phyloP scores from a whole-genome alignment of 2,329 filamentous ascomycete species.

The Cladophialophora chaetospira region DNA sequence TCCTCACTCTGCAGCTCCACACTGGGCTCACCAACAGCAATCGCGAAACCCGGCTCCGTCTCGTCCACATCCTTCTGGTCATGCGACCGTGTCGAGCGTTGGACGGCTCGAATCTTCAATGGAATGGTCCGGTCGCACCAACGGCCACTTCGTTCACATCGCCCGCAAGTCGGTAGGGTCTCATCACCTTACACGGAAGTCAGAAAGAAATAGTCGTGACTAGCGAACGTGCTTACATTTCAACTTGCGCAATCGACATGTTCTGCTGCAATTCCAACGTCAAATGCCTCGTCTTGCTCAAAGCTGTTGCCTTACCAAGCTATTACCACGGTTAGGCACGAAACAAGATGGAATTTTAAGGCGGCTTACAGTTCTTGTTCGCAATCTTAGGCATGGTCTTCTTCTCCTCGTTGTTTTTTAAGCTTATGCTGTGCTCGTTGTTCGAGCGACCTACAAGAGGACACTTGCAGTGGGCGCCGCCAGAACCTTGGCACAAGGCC shows the following conservation, averaged over 20 bases:
- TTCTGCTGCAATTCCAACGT: constrained; percentile 12
- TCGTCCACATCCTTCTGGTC: neutral
- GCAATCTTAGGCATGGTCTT: constrained; percentile 10
- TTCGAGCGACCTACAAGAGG: too few relatives aligned
- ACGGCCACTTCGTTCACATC: constrained; percentile 13
- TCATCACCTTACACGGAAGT: constrained; percentile 48
- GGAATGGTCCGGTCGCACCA: constrained; percentile 18
- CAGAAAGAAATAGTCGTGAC: neutral
- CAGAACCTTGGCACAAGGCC: too few relatives aligned
- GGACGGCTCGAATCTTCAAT: constrained; percentile 15
- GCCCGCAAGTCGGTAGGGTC: constrained; percentile 12
- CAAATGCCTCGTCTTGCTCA: neutral
- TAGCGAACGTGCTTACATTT: constrained; percentile 13
- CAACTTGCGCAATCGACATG: constrained; percentile 18
- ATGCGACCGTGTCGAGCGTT: too few relatives aligned
- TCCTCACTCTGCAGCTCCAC: constrained; percentile 9
- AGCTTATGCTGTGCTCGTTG: too few relatives aligned
- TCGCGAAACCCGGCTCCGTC: neutral
- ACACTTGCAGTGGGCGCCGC: too few relatives aligned
- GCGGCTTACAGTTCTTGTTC: constrained; percentile 11
- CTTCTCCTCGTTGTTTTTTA: too few relatives aligned
- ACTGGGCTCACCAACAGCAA: neutral
- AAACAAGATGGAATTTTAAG: neutral
- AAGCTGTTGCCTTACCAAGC: constrained; percentile 7
- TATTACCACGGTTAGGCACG: neutral